Base-by-base conservation (phyloP, 2,329 filamentous ascomycete species). In the Aureobasidium mangrovei region DNA sequence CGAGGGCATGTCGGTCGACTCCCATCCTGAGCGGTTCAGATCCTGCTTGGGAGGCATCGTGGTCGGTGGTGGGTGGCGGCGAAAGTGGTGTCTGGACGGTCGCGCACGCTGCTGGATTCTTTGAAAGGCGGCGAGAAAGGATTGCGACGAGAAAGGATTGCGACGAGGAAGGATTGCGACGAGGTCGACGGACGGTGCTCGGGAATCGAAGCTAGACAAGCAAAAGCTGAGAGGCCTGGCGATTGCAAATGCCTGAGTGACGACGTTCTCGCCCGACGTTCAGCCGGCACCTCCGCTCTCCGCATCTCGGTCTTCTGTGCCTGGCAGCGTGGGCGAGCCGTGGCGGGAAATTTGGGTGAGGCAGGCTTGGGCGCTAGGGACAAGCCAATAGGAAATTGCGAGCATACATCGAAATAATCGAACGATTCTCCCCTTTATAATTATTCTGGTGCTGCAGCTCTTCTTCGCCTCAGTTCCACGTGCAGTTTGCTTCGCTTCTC, bases 21-120 rank as follows among this genome's bases (percentile, higher is more conserved):
- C 93, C 90, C 91, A 96, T 57, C 93, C 93, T 18, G 90, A 93
- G 53, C 93, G 83, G 73, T 97, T 96, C 44, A 96, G 79, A 68
- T 96, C 91, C 69, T 94, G 87, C 71, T 97, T 96, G 9, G 90
- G 86, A 55, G 88, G 86, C 83, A 94, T 91, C 55, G 41, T 65
- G 55, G 28, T 29, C 24, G 38, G 28, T 35, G 29, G 6, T 8
- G 4, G 3, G 8, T 9, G 18, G 10, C 7, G 41, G 9, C 7
- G 35, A 32, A 18, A 46, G 24, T 29, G 29, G 47, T 24, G 31
- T 36, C 4, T 7, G 38, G 7, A 28, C 24, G 12, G 9, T 47
- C 27, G 44, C 41, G 38, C 28, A 38, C n/a, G 4, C 27, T 27
- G 1, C 6, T 35, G 6, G n/a, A 32, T 1, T 18, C 18, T 18